A percentile compares a stretch with the other conserved stretches of the same genome.
phyloP scores from a whole-genome alignment of 2,329 filamentous ascomycete species.

The Colletotrichum endophyticum region DNA sequence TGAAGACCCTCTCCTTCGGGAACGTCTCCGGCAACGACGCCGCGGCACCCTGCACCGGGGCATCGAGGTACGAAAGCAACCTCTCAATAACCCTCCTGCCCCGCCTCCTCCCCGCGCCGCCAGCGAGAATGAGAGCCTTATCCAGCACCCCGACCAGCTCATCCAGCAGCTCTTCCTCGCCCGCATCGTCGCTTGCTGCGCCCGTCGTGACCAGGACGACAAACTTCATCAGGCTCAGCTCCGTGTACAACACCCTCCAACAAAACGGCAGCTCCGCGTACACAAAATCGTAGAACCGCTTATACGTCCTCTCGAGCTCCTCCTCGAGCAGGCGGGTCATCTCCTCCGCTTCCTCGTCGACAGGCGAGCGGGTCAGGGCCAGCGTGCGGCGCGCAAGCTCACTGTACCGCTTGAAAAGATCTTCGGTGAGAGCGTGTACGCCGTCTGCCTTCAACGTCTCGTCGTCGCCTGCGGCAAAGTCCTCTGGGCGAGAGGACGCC shows the following conservation, averaged over 20 bases:
- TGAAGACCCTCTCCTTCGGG: slow-evolving; percentile 32
- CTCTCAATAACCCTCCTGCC: slow-evolving; percentile 55
- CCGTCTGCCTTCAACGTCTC: not conserved
- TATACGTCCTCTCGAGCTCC: slow-evolving; percentile 9
- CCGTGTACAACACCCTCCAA: slow-evolving; percentile 76
- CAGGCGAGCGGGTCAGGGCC: not conserved
- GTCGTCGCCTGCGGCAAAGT: not conserved
- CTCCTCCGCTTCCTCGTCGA: not conserved
- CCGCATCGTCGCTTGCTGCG: not conserved
- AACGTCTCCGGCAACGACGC: slow-evolving; percentile 23
- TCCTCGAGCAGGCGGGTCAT: not conserved
- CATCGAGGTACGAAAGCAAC: not conserved
- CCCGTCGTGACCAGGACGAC: slow-evolving; percentile 13
- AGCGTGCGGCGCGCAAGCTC: not conserved
- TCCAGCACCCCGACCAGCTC: slow-evolving; percentile 72
- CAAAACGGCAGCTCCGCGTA: slow-evolving; percentile 69
- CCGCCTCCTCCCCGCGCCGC: slow-evolving; percentile 59
- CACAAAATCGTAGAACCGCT: slow-evolving; percentile 67
- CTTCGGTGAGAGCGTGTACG: not conserved
- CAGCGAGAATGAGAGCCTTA: slow-evolving; percentile 76
- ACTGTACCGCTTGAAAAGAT: not conserved
- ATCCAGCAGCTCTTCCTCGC: slow-evolving; percentile 44
- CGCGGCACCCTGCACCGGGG: not conserved
- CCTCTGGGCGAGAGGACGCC: not conserved
- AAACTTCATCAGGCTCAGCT: slow-evolving; percentile 70